These are phyloP conservation scores for Coemansia sp. DNA, from an alignment of 192 early-diverging fungal genomes.

Conservation along the genomic window DNA sequence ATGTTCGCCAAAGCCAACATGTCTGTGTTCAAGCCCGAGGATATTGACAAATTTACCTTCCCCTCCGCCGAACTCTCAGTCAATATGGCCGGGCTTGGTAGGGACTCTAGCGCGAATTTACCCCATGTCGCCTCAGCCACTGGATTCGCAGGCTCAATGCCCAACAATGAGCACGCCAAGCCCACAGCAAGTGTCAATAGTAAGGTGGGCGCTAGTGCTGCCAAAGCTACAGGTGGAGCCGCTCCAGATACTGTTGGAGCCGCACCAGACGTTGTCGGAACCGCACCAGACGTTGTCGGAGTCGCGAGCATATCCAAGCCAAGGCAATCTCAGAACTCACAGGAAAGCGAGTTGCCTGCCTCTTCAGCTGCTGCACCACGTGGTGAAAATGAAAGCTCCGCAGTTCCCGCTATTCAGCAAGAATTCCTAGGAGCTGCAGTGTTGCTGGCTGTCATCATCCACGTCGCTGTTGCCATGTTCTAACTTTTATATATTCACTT, in stretches of 20 bases:
- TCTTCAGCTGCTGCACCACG: neutral
- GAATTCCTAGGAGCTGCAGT: neutral
- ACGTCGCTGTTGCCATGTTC: neutral
- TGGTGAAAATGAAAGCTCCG: neutral
- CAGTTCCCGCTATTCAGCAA: neutral
- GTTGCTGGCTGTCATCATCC: neutral
- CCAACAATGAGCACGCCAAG: neutral
- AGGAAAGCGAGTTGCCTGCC: neutral
- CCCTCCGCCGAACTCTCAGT: slow-evolving; percentile 37
- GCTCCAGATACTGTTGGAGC: neutral
- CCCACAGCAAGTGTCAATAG: neutral
- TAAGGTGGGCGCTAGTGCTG: neutral
- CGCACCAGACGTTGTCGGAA: neutral
- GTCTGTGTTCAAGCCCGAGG: slow-evolving; percentile 48
- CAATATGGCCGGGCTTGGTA: slow-evolving; percentile 30
- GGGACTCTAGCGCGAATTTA: neutral
- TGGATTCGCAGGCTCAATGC: slow-evolving; percentile 3
- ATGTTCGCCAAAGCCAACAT: slow-evolving; percentile 35
- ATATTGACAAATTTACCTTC: slow-evolving; percentile 55
- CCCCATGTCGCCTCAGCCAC: neutral
- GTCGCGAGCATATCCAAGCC: neutral
- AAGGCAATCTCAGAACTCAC: neutral
- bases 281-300: neutral
- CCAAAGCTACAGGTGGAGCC: neutral
- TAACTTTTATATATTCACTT: neutral